These are phyloP conservation scores for Pyrenophora seminiperda DNA, from an alignment of 2,329 filamentous ascomycete species.

Conservation along the genomic window DNA sequence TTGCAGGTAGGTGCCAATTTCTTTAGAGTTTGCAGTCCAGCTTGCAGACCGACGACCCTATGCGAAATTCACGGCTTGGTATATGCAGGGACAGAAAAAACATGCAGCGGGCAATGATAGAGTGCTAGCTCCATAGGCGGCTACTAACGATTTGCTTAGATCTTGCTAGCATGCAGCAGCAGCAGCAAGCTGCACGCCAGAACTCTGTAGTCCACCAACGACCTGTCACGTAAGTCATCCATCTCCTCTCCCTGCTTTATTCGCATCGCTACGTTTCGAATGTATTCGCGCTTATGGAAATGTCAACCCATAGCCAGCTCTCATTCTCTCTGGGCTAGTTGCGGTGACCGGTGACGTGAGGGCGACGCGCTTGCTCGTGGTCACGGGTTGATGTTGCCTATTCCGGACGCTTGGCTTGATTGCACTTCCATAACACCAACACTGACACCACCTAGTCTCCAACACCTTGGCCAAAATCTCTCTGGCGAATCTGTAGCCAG, in stretches of 20 bases:
- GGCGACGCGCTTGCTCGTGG: slow-evolving; percentile 16
- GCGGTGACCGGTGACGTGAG: slow-evolving; percentile 8
- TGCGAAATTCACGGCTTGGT: background rate
- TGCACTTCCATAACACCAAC: slow-evolving; percentile 11
- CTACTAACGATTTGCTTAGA: slow-evolving; percentile 40
- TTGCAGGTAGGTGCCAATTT: slow-evolving; percentile 49
- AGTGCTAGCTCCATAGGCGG: background rate
- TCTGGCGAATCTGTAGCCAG: slow-evolving; percentile 54
- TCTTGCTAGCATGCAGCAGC: slow-evolving; percentile 55
- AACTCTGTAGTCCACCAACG: slow-evolving; percentile 41
- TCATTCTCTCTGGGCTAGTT: background rate
- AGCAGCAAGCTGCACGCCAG: slow-evolving; percentile 51
- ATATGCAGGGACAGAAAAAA: slow-evolving; percentile 4
- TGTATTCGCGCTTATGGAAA: background rate
- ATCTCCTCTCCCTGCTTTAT: background rate
- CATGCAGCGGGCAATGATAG: background rate
- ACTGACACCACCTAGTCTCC: slow-evolving; percentile 24
- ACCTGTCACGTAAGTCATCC: slow-evolving; percentile 44
- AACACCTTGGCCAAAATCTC: slow-evolving; percentile 44
- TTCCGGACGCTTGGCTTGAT: slow-evolving; percentile 16
- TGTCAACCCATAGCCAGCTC: background rate
- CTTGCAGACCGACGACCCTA: background rate
- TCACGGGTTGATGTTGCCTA: slow-evolving; percentile 31
- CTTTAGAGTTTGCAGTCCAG: slow-evolving; percentile 12
- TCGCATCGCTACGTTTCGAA: background rate